Evolutionary conservation across 2,329 filamentous ascomycete genomes (phyloP), one percentile per base, ranked within the genome.

Genomic region (Cercospora sojina): DNA sequence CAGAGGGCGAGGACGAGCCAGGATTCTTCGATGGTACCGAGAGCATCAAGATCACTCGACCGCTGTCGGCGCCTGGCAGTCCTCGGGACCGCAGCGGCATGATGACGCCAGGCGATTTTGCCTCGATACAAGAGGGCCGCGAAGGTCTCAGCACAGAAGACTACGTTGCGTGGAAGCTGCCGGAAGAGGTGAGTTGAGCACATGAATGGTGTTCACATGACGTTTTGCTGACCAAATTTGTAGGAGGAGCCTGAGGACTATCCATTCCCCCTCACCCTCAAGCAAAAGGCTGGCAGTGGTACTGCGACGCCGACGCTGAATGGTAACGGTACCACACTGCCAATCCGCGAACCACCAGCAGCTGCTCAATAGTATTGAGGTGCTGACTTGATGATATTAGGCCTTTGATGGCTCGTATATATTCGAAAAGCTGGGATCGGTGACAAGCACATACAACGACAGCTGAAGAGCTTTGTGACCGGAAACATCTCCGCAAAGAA

Each of bases 81-180:
- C 95, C 95, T 9, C 87, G 93, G 68, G 93, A 97, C 77, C 87
- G 93, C 35, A 90, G 90, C 51, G 95, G 95, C 62, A 97, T 97
- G 93, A 98, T 99, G 95, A 99, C 95, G 0, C 95, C 95, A 7
- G 95, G 95, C 56, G 95, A 99, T 79, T 98, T 98, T 84, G 95
- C 93, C 29, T 97, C 92, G 73, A 83, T 99, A 64, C 95, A 98
- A 80, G 95, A 99, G 80, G 92, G 93, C 53, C 90, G 90, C 51
- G 95, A 99, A 79, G 93, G 94, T 0, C 82, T 99, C 73, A 95
- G 86, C 81, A 98, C 95, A 0, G 95, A 99, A 80, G 95, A 99
- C 77, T 98, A 99, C 79, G 92, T 98, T 75, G 91, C 94, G 32
- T 99, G 95, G 95, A 97, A 96, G 82, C 83, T 98, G 66, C 95